Evolutionary conservation across 2,329 filamentous ascomycete species (phyloP).

Genomic region (Trichoderma oligosporum): DNA sequence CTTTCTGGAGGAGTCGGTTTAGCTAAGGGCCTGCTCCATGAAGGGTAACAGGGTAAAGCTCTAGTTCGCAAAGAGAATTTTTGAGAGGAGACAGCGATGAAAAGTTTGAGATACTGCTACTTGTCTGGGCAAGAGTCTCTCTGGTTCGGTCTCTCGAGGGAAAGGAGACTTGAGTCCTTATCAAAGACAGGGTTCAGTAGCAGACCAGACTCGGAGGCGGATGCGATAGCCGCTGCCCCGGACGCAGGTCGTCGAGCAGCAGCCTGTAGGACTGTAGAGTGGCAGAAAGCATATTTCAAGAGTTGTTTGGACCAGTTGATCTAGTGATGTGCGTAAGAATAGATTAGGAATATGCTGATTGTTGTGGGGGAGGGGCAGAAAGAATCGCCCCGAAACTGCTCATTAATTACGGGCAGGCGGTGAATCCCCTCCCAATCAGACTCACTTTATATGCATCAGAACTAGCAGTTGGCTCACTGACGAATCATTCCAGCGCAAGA

Average conservation of each 20-base stretch:
- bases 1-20: conserved; percentile 83
- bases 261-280: conserved; percentile 42
- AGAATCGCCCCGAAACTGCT: conserved; percentile 20
- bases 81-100: conserved; percentile 92
- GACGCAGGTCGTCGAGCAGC: conserved; percentile 41
- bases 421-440: neutral
- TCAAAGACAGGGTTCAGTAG: conserved; percentile 23
- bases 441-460: too few species aligned
- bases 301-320: conserved; percentile 26
- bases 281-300: conserved; percentile 41
- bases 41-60: conserved; percentile 90
- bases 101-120: conserved; percentile 98
- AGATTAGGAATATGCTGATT: neutral
- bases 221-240: conserved; percentile 26
- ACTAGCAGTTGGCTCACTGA: neutral
- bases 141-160: conserved; percentile 30
- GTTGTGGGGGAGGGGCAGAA: conserved; percentile 24
- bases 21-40: conserved; percentile 94
- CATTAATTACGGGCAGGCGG: conserved; percentile 12
- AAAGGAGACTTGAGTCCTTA: conserved; percentile 6
- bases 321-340: neutral
- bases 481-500: too few species aligned
- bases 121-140: conserved; percentile 49
- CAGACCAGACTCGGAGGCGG: conserved; percentile 26
- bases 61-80: conserved; percentile 93